Percentiles rank a stretch among this genome's conserved stretches.
phyloP scores from a whole-genome alignment of 2,329 filamentous ascomycete genomes.

The Xylaria arbuscula region DNA sequence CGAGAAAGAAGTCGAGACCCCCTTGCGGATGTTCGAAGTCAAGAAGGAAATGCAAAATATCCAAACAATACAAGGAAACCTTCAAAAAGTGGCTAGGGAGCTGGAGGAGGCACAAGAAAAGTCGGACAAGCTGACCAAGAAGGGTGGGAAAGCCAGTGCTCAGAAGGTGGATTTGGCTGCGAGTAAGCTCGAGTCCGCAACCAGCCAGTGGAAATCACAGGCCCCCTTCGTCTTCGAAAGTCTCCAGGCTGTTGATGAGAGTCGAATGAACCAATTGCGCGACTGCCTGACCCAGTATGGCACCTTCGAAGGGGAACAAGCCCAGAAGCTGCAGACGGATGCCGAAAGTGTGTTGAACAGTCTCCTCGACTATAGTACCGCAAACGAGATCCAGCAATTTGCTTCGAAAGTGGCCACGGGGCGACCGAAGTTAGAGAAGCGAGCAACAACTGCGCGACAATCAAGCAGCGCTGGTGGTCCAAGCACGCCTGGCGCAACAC shows the following conservation, averaged over 20 bases:
- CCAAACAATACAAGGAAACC: constrained; percentile 82
- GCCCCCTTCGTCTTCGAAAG: constrained; percentile 95
- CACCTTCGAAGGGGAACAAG: constrained; percentile 89
- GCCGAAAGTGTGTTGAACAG: constrained; percentile 84
- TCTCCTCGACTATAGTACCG: constrained; percentile 86
- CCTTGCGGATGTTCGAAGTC: constrained; percentile 79
- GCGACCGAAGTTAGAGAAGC: constrained; percentile 58
- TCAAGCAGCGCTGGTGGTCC: constrained; percentile 53
- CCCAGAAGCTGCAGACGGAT: constrained; percentile 78
- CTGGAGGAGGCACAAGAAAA: constrained; percentile 86
- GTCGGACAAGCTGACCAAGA: constrained; percentile 83
- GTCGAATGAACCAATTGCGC: constrained; percentile 86
- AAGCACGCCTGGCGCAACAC: constrained; percentile 46
- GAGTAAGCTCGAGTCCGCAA: constrained; percentile 79
- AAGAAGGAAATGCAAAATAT: constrained; percentile 85
- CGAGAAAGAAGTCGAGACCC: constrained; percentile 86
- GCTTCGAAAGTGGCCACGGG: constrained; percentile 58
- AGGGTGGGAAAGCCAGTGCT: constrained; percentile 79
- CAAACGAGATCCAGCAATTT: constrained; percentile 86
- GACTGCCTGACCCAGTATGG: constrained; percentile 92
- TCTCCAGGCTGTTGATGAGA: constrained; percentile 90
- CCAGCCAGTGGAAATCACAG: constrained; percentile 90
- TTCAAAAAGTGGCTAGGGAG: constrained; percentile 83
- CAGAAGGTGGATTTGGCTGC: constrained; percentile 81
- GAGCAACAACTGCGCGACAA: constrained; percentile 55